Conservation (phyloP, 2,329 filamentous ascomycete genomes). For the Ilyonectria sp. region DNA sequence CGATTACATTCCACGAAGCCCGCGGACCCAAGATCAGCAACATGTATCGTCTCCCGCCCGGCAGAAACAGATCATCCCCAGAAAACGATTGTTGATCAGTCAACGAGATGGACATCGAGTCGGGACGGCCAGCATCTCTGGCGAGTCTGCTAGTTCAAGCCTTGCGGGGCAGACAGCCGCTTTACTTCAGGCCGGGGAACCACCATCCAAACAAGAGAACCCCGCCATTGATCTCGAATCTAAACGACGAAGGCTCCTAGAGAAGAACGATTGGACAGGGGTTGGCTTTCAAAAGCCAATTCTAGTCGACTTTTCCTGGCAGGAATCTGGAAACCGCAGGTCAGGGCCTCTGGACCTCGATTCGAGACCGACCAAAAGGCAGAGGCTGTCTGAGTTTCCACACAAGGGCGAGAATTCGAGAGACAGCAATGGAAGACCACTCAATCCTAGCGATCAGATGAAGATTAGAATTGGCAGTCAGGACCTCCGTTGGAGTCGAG, state of each 20-base stretch:
- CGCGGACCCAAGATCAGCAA: slow-evolving; percentile 3
- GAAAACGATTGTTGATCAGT: slow-evolving; percentile 34
- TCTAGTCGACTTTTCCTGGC: slow-evolving; percentile 38
- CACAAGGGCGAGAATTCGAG: neutral
- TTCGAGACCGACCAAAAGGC: slow-evolving; percentile 1
- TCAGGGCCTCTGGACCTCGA: neutral
- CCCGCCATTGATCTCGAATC: slow-evolving; percentile 33
- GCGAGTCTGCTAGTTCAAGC: neutral
- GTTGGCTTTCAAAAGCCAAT: slow-evolving; percentile 51
- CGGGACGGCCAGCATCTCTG: neutral
- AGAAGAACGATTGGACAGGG: slow-evolving; percentile 52
- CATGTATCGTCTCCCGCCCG: slow-evolving; percentile 9
- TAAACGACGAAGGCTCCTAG: slow-evolving; percentile 47
- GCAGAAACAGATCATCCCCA: slow-evolving; percentile 24
- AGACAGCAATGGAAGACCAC: neutral
- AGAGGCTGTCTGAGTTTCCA: neutral
- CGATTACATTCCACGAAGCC: slow-evolving; percentile 42
- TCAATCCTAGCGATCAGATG: slow-evolving; percentile 24
- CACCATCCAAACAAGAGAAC: neutral
- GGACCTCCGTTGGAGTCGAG: slow-evolving; percentile 49
- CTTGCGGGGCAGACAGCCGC: slow-evolving; percentile 1
- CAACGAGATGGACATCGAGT: neutral
- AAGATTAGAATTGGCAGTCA: slow-evolving; percentile 50
- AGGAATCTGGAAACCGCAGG: slow-evolving; percentile 16
- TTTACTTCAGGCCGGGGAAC: slow-evolving; percentile 7